A percentile compares a stretch with the other conserved stretches of the same genome.
Evolutionary conservation across 2,329 filamentous ascomycete genomes (phyloP).

Genomic region (Conoideocrella luteorostrata): DNA sequence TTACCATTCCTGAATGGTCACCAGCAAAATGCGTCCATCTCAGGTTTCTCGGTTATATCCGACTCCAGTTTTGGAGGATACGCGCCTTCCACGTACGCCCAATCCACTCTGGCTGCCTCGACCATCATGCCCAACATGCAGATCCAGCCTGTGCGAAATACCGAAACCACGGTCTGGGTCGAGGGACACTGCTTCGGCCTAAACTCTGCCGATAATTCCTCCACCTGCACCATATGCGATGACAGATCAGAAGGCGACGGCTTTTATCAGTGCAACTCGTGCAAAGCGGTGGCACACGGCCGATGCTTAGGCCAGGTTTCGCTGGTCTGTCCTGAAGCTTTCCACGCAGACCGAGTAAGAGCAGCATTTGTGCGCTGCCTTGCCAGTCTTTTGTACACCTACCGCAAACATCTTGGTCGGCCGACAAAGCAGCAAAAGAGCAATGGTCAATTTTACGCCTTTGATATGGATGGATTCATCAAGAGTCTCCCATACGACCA

Average conservation of each 20-base stretch:
- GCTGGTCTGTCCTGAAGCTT: conserved; percentile 57
- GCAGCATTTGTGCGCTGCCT: conserved; percentile 60
- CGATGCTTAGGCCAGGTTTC: conserved; percentile 57
- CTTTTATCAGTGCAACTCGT: conserved; percentile 67
- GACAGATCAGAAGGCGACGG: conserved; percentile 67
- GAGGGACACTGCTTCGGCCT: conserved; percentile 77
- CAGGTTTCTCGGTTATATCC: conserved; percentile 54
- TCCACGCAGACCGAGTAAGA: conserved; percentile 54
- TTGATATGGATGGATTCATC: conserved; percentile 60
- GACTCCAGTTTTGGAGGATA: conserved; percentile 69
- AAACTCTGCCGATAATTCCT: conserved; percentile 50
- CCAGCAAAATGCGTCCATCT: conserved; percentile 52
- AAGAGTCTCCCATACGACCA: conserved; percentile 59
- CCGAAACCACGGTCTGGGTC: conserved; percentile 74
- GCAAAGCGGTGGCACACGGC: conserved; percentile 50
- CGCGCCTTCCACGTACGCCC: conserved; percentile 76
- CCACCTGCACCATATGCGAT: conserved; percentile 67
- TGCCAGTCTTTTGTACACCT: conserved; percentile 60
- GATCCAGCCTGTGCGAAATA: conserved; percentile 71
- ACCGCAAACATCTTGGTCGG: conserved; percentile 56
- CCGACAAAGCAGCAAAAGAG: conserved; percentile 55
- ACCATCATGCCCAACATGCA: conserved; percentile 83
- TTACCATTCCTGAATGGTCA: conserved; percentile 67
- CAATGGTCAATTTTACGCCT: conserved; percentile 54
- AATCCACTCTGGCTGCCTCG: conserved; percentile 78